These are phyloP conservation scores for Dacryopinax primogenitus DNA, from an alignment of 768 basidiomycete species.

Conservation along the genomic window DNA sequence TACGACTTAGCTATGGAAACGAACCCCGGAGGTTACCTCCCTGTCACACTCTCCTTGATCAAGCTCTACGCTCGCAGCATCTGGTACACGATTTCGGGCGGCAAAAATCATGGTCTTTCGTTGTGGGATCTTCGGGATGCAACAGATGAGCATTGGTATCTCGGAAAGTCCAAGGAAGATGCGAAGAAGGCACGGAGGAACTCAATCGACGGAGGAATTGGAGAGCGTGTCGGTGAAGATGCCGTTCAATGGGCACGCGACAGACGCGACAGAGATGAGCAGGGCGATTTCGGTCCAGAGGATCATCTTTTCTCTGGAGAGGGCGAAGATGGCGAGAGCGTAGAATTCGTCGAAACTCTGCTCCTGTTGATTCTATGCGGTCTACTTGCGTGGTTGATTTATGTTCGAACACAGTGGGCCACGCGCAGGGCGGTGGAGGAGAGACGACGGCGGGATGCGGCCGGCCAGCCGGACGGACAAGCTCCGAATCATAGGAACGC, in stretches of 20 bases:
- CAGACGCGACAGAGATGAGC: conserved; percentile 54
- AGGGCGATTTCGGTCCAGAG: conserved; percentile 64
- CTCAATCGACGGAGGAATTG: conserved; percentile 4
- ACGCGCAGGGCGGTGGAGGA: conserved; percentile 54
- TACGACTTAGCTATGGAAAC: conserved; percentile 85
- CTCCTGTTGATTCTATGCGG: conserved; percentile 61
- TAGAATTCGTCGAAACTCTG: conserved; percentile 71
- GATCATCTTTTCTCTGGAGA: conserved; percentile 62
- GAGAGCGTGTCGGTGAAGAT: conserved; percentile 19
- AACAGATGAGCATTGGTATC: conserved; percentile 56
- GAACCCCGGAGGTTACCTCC: conserved; percentile 78
- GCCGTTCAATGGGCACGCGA: conserved; percentile 60
- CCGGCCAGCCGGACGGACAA: conserved; percentile 21
- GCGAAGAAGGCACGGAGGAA: conserved; percentile 32
- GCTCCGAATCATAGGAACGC: conserved; percentile 28
- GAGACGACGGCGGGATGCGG: conserved; percentile 25
- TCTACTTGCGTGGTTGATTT: conserved; percentile 59
- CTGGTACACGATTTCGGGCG: conserved; percentile 68
- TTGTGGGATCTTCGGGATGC: conserved; percentile 10
- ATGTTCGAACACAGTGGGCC: conserved; percentile 64
- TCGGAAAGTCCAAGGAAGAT: conserved; percentile 71
- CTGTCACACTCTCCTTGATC: conserved; percentile 66
- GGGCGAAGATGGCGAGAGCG: conserved; percentile 43
- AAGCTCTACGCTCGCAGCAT: conserved; percentile 73
- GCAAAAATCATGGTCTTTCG: conserved; percentile 24